Conservation (phyloP, 495 filamentous ascomycete genomes). For the Delitschia confertaspora region DNA sequence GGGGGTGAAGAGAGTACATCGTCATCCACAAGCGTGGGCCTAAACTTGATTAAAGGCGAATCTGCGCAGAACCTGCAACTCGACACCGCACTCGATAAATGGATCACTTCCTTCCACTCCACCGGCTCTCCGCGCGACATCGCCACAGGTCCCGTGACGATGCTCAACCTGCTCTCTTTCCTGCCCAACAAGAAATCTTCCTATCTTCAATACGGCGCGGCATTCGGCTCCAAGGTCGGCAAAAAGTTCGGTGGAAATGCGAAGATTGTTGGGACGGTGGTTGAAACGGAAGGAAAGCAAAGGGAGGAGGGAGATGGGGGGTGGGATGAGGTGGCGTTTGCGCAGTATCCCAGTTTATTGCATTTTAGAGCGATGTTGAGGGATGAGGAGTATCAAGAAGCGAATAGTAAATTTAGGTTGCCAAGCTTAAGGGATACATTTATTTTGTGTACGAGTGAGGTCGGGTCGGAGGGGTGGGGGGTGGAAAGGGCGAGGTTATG, state of each 20-base stretch:
- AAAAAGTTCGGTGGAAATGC: slow-evolving; percentile 47
- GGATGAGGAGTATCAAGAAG: slow-evolving; percentile 54
- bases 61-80: slow-evolving; percentile 49
- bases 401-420: slow-evolving; percentile 48
- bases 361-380: slow-evolving; percentile 61
- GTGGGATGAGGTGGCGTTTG: slow-evolving; percentile 54
- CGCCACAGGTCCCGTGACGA: slow-evolving; percentile 46
- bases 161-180: slow-evolving; percentile 64
- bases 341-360: slow-evolving; percentile 55
- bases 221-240: slow-evolving; percentile 47
- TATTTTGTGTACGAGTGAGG: slow-evolving; percentile 52
- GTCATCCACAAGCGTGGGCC: slow-evolving; percentile 39
- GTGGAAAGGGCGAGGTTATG: background rate
- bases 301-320: slow-evolving; percentile 32
- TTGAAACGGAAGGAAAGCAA: slow-evolving; percentile 31
- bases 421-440: slow-evolving; percentile 54
- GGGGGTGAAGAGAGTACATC: too few relatives aligned
- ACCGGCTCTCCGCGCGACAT: slow-evolving; percentile 13
- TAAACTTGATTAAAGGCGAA: slow-evolving; percentile 29
- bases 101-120: slow-evolving; percentile 35
- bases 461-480: slow-evolving; percentile 36
- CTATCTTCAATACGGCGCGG: slow-evolving; percentile 51
- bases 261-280: slow-evolving; percentile 55
- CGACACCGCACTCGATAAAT: slow-evolving; percentile 42
- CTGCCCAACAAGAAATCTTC: slow-evolving; percentile 42